These are phyloP conservation scores for Dillenia suffruticosa DNA, from an alignment of 164 flowering plant genomes.

Conservation along the genomic window DNA sequence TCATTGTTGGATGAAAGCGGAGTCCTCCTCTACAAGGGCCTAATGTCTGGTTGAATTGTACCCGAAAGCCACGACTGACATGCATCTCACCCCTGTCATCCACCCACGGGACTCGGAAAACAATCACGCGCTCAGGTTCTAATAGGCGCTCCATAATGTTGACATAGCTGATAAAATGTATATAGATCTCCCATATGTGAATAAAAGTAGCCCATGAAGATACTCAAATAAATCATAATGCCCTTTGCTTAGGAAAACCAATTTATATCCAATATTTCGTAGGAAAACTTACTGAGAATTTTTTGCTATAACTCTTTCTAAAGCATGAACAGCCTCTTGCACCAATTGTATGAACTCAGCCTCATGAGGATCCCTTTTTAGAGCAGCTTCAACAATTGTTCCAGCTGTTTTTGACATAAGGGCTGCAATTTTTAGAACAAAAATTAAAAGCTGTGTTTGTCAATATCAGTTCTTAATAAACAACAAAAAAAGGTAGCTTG, in stretches of 20 bases:
- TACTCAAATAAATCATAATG: not conserved
- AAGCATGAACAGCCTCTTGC: slow-evolving; percentile 87
- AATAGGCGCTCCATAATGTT: slow-evolving; percentile 89
- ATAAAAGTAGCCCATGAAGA: no score
- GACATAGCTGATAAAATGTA: slow-evolving; percentile 59
- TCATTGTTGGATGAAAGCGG: slow-evolving; percentile 89
- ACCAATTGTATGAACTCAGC: slow-evolving; percentile 87
- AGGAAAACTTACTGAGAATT: slow-evolving; percentile 80
- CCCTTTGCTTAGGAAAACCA: slow-evolving; percentile 4
- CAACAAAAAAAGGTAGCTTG: no score
- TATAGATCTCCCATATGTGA: no score
- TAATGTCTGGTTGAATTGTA: slow-evolving; percentile 84
- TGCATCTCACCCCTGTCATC: slow-evolving; percentile 97
- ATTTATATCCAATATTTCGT: slow-evolving; percentile 1
- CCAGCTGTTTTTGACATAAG: slow-evolving; percentile 95
- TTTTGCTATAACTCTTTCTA: slow-evolving; percentile 92
- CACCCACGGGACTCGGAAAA: slow-evolving; percentile 97
- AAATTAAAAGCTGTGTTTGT: no score
- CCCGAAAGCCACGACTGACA: slow-evolving; percentile 90
- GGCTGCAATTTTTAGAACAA: slow-evolving; percentile 39
- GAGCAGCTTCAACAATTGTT: slow-evolving; percentile 84
- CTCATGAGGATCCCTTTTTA: slow-evolving; percentile 97
- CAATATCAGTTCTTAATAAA: no score
- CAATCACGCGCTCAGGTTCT: slow-evolving; percentile 89
- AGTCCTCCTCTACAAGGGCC: slow-evolving; percentile 99